phyloP scores from a whole-genome alignment of 129 eudicot species.

The Smallanthus sonchifolius region DNA sequence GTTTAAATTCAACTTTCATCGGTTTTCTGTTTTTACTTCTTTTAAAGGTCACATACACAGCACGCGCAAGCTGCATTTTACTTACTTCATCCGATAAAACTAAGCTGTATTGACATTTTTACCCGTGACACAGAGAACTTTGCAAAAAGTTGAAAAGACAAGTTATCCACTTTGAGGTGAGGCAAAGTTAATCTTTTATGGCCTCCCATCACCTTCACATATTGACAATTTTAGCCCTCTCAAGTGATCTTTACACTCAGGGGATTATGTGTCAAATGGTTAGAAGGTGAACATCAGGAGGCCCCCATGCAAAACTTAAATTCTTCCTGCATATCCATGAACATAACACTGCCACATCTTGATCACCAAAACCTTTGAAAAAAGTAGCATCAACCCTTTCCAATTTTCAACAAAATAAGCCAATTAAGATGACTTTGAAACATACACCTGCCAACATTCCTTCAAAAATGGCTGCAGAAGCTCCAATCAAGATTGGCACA shows the following conservation, averaged over 20 bases:
- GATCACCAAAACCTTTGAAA: conserved; percentile 22
- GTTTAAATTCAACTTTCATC: too few species aligned
- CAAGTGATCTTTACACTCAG: conserved; percentile 25
- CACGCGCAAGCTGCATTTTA: too few species aligned
- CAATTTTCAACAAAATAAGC: not conserved
- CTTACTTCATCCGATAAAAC: too few species aligned
- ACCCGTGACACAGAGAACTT: not conserved
- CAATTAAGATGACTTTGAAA: conserved; percentile 14
- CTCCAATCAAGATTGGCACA: conserved; percentile 65
- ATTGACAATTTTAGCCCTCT: conserved; percentile 27
- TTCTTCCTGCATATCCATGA: conserved; percentile 53
- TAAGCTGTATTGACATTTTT: not conserved
- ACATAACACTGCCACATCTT: conserved; percentile 30
- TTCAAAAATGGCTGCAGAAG: conserved; percentile 30
- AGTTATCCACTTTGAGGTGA: not conserved
- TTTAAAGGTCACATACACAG: too few species aligned
- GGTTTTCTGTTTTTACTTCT: too few species aligned
- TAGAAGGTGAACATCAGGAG: conserved; percentile 38
- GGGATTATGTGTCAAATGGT: conserved; percentile 29
- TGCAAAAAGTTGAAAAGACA: not conserved
- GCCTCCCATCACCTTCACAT: conserved; percentile 20
- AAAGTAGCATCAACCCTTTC: conserved; percentile 2
- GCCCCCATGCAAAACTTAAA: conserved; percentile 39
- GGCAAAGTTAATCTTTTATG: conserved; percentile 13
- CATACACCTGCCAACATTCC: conserved; percentile 5